phyloP scores from a whole-genome alignment of 1,284 basidiomycete species.

The Psilocybe mexicana region DNA sequence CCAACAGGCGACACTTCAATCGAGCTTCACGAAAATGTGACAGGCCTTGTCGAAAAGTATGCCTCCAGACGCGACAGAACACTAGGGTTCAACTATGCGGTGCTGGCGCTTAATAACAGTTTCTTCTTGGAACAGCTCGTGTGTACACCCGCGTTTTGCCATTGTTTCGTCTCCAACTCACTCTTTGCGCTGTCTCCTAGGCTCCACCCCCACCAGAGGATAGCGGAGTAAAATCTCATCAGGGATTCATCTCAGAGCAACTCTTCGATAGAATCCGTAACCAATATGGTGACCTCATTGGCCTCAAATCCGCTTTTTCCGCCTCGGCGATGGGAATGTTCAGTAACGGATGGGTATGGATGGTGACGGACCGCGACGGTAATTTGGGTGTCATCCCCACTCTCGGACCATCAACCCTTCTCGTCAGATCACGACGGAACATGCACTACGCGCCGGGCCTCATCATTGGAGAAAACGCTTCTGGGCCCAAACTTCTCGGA shows the following conservation, averaged over 20 bases:
- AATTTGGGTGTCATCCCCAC: constrained; percentile 79
- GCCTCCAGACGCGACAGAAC: constrained; percentile 63
- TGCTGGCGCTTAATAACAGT: constrained; percentile 91
- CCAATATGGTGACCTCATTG: constrained; percentile 64
- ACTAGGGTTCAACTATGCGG: constrained; percentile 90
- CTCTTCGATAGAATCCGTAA: constrained; percentile 46
- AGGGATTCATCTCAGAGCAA: constrained; percentile 39
- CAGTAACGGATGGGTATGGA: constrained; percentile 87
- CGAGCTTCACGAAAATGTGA: constrained; percentile 60
- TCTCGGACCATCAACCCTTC: constrained; percentile 87
- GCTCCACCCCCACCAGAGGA: constrained; percentile 48
- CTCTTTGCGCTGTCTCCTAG: constrained; percentile 31
- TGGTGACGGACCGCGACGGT: constrained; percentile 70
- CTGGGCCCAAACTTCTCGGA: constrained; percentile 5
- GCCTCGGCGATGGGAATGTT: constrained; percentile 79
- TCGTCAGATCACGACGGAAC: constrained; percentile 65
- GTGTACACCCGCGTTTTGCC: constrained; percentile 34
- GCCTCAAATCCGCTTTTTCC: constrained; percentile 78
- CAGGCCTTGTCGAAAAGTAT: constrained; percentile 76
- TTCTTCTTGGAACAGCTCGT: constrained; percentile 92
- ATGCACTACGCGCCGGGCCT: constrained; percentile 30
- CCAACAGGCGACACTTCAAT: constrained; percentile 14
- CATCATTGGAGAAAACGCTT: constrained; percentile 17
- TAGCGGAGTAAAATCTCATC: constrained; percentile 35
- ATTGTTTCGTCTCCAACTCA: constrained; percentile 6